Evolutionary conservation across 148 eudicot species (phyloP), one percentile per base, ranked within the genome.

Genomic region (Amaranthus cruentus): DNA sequence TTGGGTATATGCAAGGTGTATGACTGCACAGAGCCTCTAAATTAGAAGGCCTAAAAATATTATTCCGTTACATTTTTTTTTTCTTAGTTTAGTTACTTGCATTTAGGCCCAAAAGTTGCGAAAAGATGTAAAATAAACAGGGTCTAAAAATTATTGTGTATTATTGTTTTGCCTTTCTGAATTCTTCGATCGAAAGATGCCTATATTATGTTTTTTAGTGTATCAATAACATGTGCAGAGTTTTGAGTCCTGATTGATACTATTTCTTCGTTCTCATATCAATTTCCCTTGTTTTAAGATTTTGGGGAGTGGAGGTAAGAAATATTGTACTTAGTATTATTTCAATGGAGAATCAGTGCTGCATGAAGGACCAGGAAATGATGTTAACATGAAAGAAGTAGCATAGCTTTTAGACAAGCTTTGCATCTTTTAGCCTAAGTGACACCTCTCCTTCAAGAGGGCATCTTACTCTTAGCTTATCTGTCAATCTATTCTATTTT

Each of bases 341-440:
- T 64, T 47, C 50, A 44, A 47, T 28, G 44, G 61, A 75, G 80
- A 73, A 81, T 74, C 62, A 48, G 66, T 73, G 66, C 78, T 73
- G 43, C 66, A 70, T 73, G 73, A 15, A 70, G 68, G 69, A 58
- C 15, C 61, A 77, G 56, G 69, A 69, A 72, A 73, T 70, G 81
- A 83, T 76, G 73, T 73, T 77, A 76, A 76, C 67, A 42, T 62
- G 73, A 79, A 66, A 47, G 75, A 74, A 50, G 73, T 53, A 73
- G 66, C 72, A 72, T 52, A 58, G 83, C 74, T 66, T 48, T 62
- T 66, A 46, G 66, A 67, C 62, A 80, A 77, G 75, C 78, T 83
- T 80, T 73, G 79, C 83, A 77, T 77, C 81, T 83, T 78, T 12
- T 13, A 76, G 55, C 62, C 52, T 48, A 73, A 64, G 66, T 66